Percentiles rank a stretch among this genome's conserved stretches.
Evolutionary conservation across 31 red algal genomes (phyloP).

Genomic region (Bonnemaisonia californica): DNA sequence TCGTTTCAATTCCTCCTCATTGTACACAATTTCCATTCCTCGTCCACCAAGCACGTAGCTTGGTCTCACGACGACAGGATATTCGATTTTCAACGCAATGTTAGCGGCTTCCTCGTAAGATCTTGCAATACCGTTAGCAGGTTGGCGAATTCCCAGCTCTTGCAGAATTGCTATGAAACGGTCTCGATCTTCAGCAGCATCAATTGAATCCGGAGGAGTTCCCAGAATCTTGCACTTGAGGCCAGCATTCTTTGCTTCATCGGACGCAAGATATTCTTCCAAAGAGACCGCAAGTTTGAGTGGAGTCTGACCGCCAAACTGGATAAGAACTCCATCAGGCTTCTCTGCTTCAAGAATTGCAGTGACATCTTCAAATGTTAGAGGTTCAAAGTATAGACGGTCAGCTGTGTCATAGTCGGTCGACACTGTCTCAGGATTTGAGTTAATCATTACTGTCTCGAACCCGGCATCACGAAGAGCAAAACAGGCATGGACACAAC

Average conservation of each 20-base stretch:
- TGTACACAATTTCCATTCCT: slow-evolving; percentile 99
- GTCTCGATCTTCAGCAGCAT: slow-evolving; percentile 97
- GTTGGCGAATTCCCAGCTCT: slow-evolving; percentile 91
- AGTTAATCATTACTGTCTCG: slow-evolving; percentile 99
- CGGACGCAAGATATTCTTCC: slow-evolving; percentile 80
- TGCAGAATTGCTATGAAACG: slow-evolving; percentile 88
- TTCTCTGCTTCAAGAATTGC: slow-evolving; percentile 90
- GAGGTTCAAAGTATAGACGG: slow-evolving; percentile 98
- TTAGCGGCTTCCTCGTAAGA: slow-evolving; percentile 77
- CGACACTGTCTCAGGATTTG: slow-evolving; percentile 98
- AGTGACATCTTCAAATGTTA: slow-evolving; percentile 98
- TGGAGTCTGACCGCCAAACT: slow-evolving; percentile 98
- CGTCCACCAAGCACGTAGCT: slow-evolving; percentile 98
- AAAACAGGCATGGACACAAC: slow-evolving; percentile 95
- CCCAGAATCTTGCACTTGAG: slow-evolving; percentile 83
- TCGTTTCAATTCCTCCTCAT: slow-evolving; percentile 69
- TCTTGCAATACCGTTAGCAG: slow-evolving; percentile 88
- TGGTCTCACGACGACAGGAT: slow-evolving; percentile 95
- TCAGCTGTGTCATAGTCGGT: slow-evolving; percentile 99
- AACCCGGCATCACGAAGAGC: slow-evolving; percentile 89
- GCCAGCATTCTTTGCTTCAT: slow-evolving; percentile 87
- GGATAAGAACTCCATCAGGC: slow-evolving; percentile 90
- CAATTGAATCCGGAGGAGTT: slow-evolving; percentile 90
- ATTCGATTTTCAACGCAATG: slow-evolving; percentile 77
- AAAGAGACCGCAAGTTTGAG: slow-evolving; percentile 91